Conservation (phyloP, 1,284 basidiomycete species). For the Ceratobasidium sp. region DNA sequence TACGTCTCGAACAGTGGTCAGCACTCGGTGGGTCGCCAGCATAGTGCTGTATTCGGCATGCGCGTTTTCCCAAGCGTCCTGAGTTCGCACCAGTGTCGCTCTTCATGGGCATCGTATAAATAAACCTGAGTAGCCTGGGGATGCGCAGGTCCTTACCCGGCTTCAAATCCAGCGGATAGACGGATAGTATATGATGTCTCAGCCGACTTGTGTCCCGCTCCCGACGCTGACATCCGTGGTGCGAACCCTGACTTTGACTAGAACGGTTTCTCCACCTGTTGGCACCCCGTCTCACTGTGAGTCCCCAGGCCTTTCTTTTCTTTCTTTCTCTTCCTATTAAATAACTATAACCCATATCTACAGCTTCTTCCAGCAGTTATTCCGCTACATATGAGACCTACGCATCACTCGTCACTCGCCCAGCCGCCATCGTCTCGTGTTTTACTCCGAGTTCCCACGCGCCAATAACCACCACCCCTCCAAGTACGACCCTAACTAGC, state of each 20-base stretch:
- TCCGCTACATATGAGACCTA: neutral
- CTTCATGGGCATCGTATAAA: neutral
- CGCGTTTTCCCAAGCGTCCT: constrained; percentile 1
- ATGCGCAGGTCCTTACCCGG: neutral
- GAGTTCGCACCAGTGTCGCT: neutral
- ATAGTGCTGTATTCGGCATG: neutral
- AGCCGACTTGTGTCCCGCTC: neutral
- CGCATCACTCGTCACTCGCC: neutral
- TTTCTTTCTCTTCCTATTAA: no score
- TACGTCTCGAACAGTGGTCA: constrained; percentile 5
- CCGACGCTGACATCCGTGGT: neutral
- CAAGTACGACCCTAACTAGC: neutral
- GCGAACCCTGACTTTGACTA: neutral
- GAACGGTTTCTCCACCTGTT: neutral
- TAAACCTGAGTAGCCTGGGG: no score
- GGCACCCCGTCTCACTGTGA: neutral
- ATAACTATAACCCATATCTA: neutral
- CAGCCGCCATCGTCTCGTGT: neutral
- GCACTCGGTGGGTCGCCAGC: neutral
- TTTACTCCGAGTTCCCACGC: neutral
- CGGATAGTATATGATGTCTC: neutral
- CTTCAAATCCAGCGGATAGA: neutral
- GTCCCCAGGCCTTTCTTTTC: no score
- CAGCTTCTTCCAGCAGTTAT: neutral
- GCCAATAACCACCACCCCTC: neutral